phyloP scores from a whole-genome alignment of 176 grass and related monocot species.

The Triticum urartu region DNA sequence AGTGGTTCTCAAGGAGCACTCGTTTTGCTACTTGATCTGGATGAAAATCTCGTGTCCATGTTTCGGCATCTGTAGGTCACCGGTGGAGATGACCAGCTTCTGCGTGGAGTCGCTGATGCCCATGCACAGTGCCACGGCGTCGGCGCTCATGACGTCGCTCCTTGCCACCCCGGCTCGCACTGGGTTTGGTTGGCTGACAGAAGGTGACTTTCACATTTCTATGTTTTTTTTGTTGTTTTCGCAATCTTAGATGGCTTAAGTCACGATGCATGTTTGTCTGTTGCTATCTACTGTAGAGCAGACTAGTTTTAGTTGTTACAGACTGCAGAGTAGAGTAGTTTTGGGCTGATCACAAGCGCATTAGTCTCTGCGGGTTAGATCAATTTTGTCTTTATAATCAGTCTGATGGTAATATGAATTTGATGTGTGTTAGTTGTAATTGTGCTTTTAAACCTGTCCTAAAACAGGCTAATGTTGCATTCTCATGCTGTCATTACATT shows the following conservation, averaged over 20 bases:
- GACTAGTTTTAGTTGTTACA: background rate
- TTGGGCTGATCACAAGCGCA: background rate
- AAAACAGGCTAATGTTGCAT: background rate
- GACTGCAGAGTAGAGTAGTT: conserved; percentile 4
- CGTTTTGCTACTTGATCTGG: background rate
- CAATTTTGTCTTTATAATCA: background rate
- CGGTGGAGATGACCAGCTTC: conserved; percentile 76
- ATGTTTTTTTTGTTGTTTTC: background rate
- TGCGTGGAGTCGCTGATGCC: conserved; percentile 81
- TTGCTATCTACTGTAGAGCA: background rate
- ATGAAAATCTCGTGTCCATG: background rate
- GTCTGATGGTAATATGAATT: background rate
- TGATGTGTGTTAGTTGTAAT: background rate
- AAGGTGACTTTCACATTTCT: conserved; percentile 46
- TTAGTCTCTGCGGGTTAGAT: background rate
- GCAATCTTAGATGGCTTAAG: background rate
- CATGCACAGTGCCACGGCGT: conserved; percentile 86
- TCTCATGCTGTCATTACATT: background rate
- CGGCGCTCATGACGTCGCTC: conserved; percentile 89
- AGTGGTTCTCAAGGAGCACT: background rate
- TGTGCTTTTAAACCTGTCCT: background rate
- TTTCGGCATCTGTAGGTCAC: conserved; percentile 49
- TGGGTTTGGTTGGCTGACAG: conserved; percentile 66
- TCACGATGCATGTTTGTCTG: background rate
- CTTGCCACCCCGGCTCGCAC: conserved; percentile 53